Evolutionary conservation across 495 filamentous ascomycete genomes (phyloP).

Genomic region (Penicillium flavigenum): DNA sequence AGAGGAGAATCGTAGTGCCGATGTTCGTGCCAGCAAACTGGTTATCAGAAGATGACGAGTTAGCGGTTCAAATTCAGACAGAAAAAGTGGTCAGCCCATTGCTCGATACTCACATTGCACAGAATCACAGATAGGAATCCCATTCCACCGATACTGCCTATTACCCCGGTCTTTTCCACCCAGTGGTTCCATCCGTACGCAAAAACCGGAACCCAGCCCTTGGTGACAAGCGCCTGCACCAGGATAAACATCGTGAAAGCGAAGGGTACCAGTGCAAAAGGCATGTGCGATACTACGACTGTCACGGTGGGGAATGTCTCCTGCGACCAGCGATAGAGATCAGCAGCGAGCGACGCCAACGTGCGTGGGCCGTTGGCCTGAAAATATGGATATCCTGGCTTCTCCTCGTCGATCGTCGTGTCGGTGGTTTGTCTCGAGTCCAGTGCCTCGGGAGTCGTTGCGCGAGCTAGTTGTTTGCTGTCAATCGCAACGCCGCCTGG

Average conservation of each 20-base stretch:
- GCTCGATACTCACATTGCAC: conserved; percentile 57
- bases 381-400: neutral
- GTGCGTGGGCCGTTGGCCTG: conserved; percentile 30
- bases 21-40: conserved; percentile 72
- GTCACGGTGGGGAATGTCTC: conserved; percentile 67
- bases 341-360: conserved; percentile 44
- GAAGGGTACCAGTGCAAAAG: conserved; percentile 63
- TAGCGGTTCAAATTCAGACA: neutral
- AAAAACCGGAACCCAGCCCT: conserved; percentile 67
- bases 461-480: conserved; percentile 2
- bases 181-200: conserved; percentile 67
- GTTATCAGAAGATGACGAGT: neutral
- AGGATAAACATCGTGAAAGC: conserved; percentile 67
- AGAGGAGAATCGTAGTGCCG: conserved; percentile 66
- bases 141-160: conserved; percentile 66
- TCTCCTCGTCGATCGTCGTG: conserved; percentile 19
- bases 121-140: conserved; percentile 64
- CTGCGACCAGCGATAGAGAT: conserved; percentile 53
- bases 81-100: neutral
- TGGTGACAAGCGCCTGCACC: conserved; percentile 63
- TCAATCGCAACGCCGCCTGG: neutral
- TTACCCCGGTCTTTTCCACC: conserved; percentile 62
- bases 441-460: conserved; percentile 10
- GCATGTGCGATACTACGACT: conserved; percentile 58
- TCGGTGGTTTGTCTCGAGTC: conserved; percentile 2